Conservation (phyloP, 495 filamentous ascomycete species). For the Aspergillus affinis region DNA sequence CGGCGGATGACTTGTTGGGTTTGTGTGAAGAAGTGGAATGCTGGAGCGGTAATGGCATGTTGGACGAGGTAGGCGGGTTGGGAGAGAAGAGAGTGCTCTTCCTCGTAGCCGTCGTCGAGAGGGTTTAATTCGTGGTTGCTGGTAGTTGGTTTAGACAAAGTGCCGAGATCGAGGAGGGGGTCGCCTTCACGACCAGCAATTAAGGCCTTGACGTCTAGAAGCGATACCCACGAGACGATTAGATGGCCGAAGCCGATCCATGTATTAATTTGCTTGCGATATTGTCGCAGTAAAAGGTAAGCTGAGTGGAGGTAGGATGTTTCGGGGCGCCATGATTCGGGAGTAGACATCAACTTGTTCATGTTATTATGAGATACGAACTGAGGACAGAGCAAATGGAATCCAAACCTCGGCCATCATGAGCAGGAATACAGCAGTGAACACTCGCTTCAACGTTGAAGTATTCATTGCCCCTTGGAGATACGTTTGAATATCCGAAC, state of each 20-base stretch:
- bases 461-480: constrained; percentile 31
- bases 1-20: constrained; percentile 40
- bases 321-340: constrained; percentile 28
- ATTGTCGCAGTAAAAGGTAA: constrained; percentile 38
- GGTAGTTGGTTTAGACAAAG: constrained; percentile 14
- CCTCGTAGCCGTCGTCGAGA: constrained; percentile 18
- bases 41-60: constrained; percentile 34
- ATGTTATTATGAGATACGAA: constrained; percentile 3
- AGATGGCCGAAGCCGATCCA: constrained; percentile 35
- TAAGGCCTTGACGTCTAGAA: constrained; percentile 43
- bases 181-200: constrained; percentile 44
- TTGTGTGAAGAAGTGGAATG: constrained; percentile 36
- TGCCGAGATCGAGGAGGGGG: constrained; percentile 35
- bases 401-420: constrained; percentile 41
- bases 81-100: constrained; percentile 13
- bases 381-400: neutral
- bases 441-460: constrained; percentile 26
- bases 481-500: constrained; percentile 35
- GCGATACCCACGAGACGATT: constrained; percentile 36
- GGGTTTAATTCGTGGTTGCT: constrained; percentile 14
- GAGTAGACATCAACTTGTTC: constrained; percentile 29
- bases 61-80: constrained; percentile 37
- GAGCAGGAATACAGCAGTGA: constrained; percentile 36
- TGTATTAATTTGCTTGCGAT: constrained; percentile 25
- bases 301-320: constrained; percentile 38